Base-by-base conservation (phyloP, 1,139 yeast genomes). In the Williopsis jadinii region DNA sequence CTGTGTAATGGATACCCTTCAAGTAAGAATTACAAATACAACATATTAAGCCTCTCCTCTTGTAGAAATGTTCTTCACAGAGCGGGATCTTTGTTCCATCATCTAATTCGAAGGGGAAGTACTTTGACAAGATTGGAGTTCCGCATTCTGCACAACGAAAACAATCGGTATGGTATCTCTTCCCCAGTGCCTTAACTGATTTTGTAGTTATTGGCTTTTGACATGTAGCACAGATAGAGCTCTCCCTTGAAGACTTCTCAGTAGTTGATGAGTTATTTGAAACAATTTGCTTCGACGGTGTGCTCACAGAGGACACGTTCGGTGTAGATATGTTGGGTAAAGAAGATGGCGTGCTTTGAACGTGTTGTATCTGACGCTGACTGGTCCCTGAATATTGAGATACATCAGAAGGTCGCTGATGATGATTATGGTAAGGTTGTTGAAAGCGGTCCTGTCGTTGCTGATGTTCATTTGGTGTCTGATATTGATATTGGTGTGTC, bases 61-160 rank as follows among this genome's bases (percentile, higher is more conserved):
- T 80, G 67, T 92, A 92, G 60, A 90, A 92, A 63, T 94, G 95
- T 52, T 79, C 84, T 62, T 94, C 98, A 64, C 98, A 94, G 28
- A 94, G 70, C 1, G 97, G 87, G 4, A 86, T 80, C 48, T 80
- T 65, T 12, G 62, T 61, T 2, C 64, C 63, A 37, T 65, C 67
- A 13, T 62, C 61, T 2, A 66, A 52, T 43, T 73, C 78, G 47
- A 60, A 73, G 0, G 75, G 73, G 44, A 69, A 70, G 47, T 67
- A 70, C 45, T 66, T 69, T 9, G 70, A 65, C 15, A 67, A 80
- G 53, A 96, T 85, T 46, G 77, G 83, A 26, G 70, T 70, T 3
- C 81, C 81, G 65, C 97, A 90, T 55, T 84, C 95, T 48, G 77
- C 68, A 61, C 98, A 90, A 8, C 78, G 73, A 60, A 90, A 88